A percentile compares a stretch with the other conserved stretches of the same genome.
phyloP scores from a whole-genome alignment of 352 stramenopile genomes.

The Globisporangium barbulae region DNA sequence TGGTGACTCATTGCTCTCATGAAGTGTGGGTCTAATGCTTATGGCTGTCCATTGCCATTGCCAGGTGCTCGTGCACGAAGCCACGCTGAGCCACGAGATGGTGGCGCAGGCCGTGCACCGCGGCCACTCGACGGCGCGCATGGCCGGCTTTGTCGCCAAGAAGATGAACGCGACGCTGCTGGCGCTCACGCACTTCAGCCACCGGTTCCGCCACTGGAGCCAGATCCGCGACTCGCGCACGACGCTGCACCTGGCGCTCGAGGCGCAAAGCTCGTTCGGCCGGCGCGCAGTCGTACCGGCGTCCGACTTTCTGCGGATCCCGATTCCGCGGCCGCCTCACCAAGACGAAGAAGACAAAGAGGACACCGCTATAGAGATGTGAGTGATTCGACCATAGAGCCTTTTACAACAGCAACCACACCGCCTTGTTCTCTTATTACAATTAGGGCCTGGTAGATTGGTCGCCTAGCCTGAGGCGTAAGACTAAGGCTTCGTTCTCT shows the following conservation, averaged over 20 bases:
- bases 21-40: neutral
- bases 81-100: conserved; percentile 75
- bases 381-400: neutral
- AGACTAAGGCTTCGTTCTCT: neutral
- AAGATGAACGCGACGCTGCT: conserved; percentile 77
- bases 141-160: conserved; percentile 72
- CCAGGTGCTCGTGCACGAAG: conserved; percentile 86
- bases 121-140: conserved; percentile 76
- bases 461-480: neutral
- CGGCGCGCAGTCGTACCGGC: conserved; percentile 61
- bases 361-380: neutral
- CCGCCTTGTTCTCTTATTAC: neutral
- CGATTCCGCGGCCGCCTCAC: conserved; percentile 52
- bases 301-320: conserved; percentile 79
- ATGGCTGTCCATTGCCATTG: neutral
- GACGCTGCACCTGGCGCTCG: conserved; percentile 65
- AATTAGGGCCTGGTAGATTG: neutral
- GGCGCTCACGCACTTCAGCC: conserved; percentile 83
- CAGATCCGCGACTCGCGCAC: conserved; percentile 30
- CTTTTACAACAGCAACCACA: neutral
- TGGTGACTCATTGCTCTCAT: neutral
- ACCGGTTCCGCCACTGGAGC: conserved; percentile 76
- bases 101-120: conserved; percentile 59
- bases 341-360: neutral
- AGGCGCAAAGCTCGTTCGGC: conserved; percentile 68